These are phyloP conservation scores for Fomitopsis pulvina DNA, from an alignment of 768 basidiomycete species.

Conservation along the genomic window DNA sequence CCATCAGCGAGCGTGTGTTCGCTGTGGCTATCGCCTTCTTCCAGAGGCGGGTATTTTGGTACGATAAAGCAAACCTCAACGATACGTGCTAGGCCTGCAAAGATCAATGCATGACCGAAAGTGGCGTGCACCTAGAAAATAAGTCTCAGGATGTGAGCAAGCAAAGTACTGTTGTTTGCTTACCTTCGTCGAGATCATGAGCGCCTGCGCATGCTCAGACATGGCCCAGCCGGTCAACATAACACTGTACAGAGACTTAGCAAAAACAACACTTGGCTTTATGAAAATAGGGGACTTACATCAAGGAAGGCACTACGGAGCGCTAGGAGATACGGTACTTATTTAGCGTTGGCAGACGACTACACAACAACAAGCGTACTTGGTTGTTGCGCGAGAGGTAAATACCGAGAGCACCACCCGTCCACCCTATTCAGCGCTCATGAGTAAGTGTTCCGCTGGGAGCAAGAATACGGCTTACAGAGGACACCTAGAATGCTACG, in stretches of 20 bases:
- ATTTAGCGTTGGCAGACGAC: neutral
- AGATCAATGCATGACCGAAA: constrained; percentile 83
- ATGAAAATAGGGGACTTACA: constrained; percentile 39
- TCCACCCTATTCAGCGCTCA: constrained; percentile 62
- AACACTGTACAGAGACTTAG: constrained; percentile 39
- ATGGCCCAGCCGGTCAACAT: constrained; percentile 93
- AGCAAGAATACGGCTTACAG: constrained; percentile 37
- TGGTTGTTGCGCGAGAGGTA: constrained; percentile 75
- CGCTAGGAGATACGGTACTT: no score
- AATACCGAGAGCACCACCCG: constrained; percentile 85
- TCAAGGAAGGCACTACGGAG: constrained; percentile 73
- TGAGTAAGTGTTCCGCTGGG: constrained; percentile 1
- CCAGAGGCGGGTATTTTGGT: constrained; percentile 27
- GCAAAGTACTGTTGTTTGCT: neutral
- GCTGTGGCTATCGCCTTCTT: constrained; percentile 45
- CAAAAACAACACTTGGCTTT: neutral
- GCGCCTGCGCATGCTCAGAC: constrained; percentile 81
- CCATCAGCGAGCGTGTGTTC: constrained; percentile 59
- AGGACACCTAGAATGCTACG: constrained; percentile 64
- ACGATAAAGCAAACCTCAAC: constrained; percentile 80
- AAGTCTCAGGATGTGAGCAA: neutral
- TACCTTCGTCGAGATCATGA: constrained; percentile 81
- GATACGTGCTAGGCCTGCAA: constrained; percentile 74
- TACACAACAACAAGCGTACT: constrained; percentile 27
- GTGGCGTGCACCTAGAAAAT: constrained; percentile 61